phyloP scores from a whole-genome alignment of 805 yeast species.

The Saccharomycopsis sp. region DNA sequence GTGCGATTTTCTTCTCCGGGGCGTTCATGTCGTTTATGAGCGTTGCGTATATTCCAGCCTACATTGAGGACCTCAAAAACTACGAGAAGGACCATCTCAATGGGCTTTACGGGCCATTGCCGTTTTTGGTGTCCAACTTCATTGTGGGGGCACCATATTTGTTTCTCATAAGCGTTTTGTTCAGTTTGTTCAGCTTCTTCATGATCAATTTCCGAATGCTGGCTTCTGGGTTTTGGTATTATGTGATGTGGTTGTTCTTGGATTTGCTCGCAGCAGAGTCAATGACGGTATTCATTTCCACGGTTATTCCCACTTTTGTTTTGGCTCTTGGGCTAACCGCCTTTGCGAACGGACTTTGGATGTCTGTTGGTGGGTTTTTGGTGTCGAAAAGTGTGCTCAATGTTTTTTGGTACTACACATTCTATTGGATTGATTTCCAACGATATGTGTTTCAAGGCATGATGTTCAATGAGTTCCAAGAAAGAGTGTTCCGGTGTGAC shows the following conservation, averaged over 20 bases:
- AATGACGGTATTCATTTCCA: conserved; percentile 32
- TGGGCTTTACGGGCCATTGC: conserved; percentile 34
- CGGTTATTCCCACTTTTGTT: conserved; percentile 33
- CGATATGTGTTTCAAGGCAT: conserved; percentile 38
- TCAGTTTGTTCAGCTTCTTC: conserved; percentile 32
- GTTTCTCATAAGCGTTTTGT: conserved; percentile 29
- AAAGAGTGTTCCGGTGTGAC: conserved; percentile 29
- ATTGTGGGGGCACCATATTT: conserved; percentile 34
- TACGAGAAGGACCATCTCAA: conserved; percentile 31
- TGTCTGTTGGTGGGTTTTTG: conserved; percentile 37
- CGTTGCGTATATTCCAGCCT: conserved; percentile 37
- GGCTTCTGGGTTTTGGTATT: conserved; percentile 30
- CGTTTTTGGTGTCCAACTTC: conserved; percentile 33
- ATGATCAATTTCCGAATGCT: conserved; percentile 29
- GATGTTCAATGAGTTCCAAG: conserved; percentile 35
- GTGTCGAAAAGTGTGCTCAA: conserved; percentile 32
- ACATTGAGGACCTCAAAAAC: conserved; percentile 30
- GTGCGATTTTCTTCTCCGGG: conserved; percentile 35
- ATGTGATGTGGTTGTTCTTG: conserved; percentile 34
- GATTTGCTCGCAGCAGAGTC: conserved; percentile 37
- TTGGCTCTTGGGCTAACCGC: conserved; percentile 35
- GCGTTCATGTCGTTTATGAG: conserved; percentile 41
- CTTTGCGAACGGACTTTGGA: conserved; percentile 38
- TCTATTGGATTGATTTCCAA: conserved; percentile 25
- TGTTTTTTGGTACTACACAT: conserved; percentile 35